Percentiles rank a stretch among this genome's conserved stretches.
Evolutionary conservation across 306 rosid genomes (phyloP).

Genomic region (Herpetospermum pedunculosum): DNA sequence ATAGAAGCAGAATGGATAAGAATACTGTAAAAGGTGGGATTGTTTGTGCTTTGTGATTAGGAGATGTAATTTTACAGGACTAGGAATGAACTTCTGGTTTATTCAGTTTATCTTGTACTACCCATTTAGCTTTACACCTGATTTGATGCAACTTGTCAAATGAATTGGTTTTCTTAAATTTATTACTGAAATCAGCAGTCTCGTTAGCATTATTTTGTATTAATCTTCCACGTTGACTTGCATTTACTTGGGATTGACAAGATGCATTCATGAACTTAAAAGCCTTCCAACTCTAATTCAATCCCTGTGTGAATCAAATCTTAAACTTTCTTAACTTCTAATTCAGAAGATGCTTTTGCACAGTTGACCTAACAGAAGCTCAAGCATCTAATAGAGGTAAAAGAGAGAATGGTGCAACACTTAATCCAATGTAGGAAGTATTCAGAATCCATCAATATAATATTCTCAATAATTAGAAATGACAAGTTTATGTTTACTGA

Average conservation of each 20-base stretch:
- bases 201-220: not conserved
- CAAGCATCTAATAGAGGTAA: not conserved
- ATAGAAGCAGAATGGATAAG: not conserved
- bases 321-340: not conserved
- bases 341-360: not conserved
- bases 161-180: not conserved
- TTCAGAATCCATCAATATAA: not conserved
- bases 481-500: not conserved
- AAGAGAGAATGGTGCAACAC: not conserved
- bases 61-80: not conserved
- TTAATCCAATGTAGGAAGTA: not conserved
- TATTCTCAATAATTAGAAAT: not conserved
- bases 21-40: not conserved
- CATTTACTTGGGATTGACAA: not conserved
- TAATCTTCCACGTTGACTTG: not conserved
- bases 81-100: slow-evolving; percentile 10
- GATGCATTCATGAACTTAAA: not conserved
- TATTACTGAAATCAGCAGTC: not conserved
- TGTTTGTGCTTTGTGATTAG: not conserved
- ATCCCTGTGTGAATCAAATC: not conserved
- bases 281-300: not conserved
- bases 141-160: not conserved
- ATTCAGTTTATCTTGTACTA: not conserved
- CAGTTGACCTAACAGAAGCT: not conserved
- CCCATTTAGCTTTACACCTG: not conserved